phyloP scores from a whole-genome alignment of 371 early-diverging fungal genomes.

The Syncephalastrum monosporum region DNA sequence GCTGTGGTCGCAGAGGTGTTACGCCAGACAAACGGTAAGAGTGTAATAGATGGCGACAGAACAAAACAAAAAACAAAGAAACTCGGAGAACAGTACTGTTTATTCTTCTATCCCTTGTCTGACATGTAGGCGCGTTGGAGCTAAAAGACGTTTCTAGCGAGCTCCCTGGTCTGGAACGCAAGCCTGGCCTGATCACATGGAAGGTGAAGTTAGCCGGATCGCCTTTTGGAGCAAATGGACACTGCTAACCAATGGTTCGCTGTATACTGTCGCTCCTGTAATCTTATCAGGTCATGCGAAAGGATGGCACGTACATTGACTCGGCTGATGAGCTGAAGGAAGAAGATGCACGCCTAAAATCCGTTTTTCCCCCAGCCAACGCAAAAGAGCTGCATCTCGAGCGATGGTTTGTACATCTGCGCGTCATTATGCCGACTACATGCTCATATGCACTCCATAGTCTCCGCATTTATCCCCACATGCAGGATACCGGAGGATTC shows the following conservation, averaged over 20 bases:
- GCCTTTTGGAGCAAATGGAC: not conserved
- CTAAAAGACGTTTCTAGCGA: constrained; percentile 82
- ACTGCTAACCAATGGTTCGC: too few relatives aligned
- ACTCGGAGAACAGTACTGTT: not conserved
- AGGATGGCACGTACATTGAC: constrained; percentile 56
- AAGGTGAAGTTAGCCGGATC: constrained; percentile 54
- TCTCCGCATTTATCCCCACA: constrained; percentile 93
- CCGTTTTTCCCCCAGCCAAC: constrained; percentile 80
- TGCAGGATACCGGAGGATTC: constrained; percentile 99
- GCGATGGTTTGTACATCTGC: constrained; percentile 57
- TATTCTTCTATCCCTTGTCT: not conserved
- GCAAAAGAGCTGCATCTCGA: constrained; percentile 70
- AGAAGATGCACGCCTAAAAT: constrained; percentile 43
- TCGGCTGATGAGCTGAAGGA: constrained; percentile 52
- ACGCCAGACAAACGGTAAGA: constrained; percentile 54
- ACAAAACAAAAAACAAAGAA: too few relatives aligned
- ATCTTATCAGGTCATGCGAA: constrained; percentile 41
- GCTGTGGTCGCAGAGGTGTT: constrained; percentile 91
- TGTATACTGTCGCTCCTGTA: constrained; percentile 15
- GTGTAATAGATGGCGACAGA: not conserved
- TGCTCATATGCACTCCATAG: constrained; percentile 23
- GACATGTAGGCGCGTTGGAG: constrained; percentile 58
- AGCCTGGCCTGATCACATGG: constrained; percentile 84
- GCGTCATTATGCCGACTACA: constrained; percentile 4
- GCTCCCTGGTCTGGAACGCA: constrained; percentile 74